Evolutionary conservation across 2,329 filamentous ascomycete genomes (phyloP).

Genomic region (Neonectria ditissima): DNA sequence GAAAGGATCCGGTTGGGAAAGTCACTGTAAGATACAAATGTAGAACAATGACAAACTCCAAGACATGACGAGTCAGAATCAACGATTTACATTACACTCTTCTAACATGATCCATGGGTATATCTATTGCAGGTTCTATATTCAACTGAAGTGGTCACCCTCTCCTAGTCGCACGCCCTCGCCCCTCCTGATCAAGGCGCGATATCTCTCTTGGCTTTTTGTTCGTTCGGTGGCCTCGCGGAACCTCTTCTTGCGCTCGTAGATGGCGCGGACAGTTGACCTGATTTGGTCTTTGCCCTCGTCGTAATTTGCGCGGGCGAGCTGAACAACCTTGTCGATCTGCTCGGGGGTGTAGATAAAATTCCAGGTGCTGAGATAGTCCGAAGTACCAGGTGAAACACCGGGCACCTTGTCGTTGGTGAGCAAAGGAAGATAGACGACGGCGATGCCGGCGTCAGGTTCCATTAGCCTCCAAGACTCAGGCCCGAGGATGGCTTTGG

Average conservation of each 20-base stretch:
- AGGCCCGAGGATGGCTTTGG: slow-evolving; percentile 69
- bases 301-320: slow-evolving; percentile 88
- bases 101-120: slow-evolving; percentile 47
- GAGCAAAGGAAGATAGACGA: slow-evolving; percentile 91
- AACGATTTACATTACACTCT: slow-evolving; percentile 36
- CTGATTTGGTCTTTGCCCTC: slow-evolving; percentile 85
- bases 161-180: slow-evolving; percentile 68
- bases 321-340: slow-evolving; percentile 83
- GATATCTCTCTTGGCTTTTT: slow-evolving; percentile 55
- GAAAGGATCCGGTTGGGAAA: slow-evolving; percentile 39
- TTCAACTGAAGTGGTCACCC: slow-evolving; percentile 73
- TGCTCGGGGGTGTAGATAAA: slow-evolving; percentile 95
- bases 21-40: slow-evolving; percentile 55
- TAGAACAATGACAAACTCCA: slow-evolving; percentile 52
- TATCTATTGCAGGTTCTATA: slow-evolving; percentile 10
- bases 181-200: slow-evolving; percentile 62
- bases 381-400: slow-evolving; percentile 84
- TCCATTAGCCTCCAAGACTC: slow-evolving; percentile 75
- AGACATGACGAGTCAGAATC: slow-evolving; percentile 42
- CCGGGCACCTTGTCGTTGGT: slow-evolving; percentile 82
- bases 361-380: slow-evolving; percentile 97
- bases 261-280: slow-evolving; percentile 85
- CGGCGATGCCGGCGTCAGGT: slow-evolving; percentile 84
- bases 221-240: slow-evolving; percentile 66
- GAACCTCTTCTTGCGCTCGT: slow-evolving; percentile 85